These are phyloP conservation scores for Linnemannia elongata DNA, from an alignment of 192 early-diverging fungal genomes.

Conservation along the genomic window DNA sequence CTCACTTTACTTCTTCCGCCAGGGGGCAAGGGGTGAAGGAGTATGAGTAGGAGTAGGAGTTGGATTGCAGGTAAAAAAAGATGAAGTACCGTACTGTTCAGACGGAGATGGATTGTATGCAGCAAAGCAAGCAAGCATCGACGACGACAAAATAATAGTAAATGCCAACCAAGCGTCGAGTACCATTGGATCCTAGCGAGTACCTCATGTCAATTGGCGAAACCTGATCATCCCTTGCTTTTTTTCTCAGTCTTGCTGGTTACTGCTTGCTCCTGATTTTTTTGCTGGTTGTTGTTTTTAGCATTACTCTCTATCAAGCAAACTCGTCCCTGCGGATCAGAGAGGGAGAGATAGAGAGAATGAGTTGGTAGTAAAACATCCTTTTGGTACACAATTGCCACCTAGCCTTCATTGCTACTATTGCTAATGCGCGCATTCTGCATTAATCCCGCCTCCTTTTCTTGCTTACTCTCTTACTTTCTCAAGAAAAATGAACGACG, in stretches of 20 bases:
- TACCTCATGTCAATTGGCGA: too few relatives aligned
- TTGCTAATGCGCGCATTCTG: background rate
- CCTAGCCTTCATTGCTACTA: background rate
- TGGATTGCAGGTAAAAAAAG: background rate
- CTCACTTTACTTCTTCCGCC: background rate
- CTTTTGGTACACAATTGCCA: background rate
- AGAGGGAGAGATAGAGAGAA: too few relatives aligned
- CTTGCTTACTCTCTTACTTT: background rate
- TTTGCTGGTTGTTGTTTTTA: too few relatives aligned
- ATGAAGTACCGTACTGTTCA: too few relatives aligned
- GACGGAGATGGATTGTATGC: background rate
- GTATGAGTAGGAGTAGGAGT: background rate
- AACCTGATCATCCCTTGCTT: too few relatives aligned
- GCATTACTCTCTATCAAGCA: too few relatives aligned
- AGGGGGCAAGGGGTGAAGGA: background rate
- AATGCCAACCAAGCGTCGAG: background rate
- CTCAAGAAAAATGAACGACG: background rate
- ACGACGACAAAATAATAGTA: background rate
- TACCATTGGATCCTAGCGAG: too few relatives aligned
- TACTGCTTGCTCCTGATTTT: too few relatives aligned
- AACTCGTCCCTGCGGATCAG: too few relatives aligned
- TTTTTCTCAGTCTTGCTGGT: too few relatives aligned
- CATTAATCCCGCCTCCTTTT: constrained; percentile 1
- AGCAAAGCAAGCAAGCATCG: background rate
- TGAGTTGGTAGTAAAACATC: background rate